Percentiles rank a stretch among this genome's conserved stretches.
These are phyloP conservation scores for Bryoglossum gracile DNA, from an alignment of 495 filamentous ascomycete genomes.

Conservation along the genomic window DNA sequence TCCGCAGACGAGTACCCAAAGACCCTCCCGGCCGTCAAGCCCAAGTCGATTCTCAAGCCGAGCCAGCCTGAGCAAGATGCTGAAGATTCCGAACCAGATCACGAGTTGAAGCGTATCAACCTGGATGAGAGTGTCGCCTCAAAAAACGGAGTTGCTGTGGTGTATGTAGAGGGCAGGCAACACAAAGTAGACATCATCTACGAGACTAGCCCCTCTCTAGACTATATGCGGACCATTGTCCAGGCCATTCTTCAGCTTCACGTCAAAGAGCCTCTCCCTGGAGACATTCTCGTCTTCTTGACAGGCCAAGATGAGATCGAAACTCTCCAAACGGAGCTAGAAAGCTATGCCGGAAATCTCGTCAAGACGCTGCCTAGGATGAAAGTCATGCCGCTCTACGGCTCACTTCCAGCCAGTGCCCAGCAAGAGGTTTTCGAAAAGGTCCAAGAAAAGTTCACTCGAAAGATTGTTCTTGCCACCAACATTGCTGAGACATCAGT, in stretches of 20 bases:
- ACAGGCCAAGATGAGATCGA: slow-evolving; percentile 94
- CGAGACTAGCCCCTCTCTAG: slow-evolving; percentile 65
- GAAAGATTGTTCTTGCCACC: slow-evolving; percentile 87
- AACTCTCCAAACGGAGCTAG: slow-evolving; percentile 66
- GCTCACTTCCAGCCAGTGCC: slow-evolving; percentile 52
- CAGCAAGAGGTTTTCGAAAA: slow-evolving; percentile 83
- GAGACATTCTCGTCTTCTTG: slow-evolving; percentile 89
- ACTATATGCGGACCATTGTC: slow-evolving; percentile 76
- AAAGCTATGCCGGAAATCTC: slow-evolving; percentile 67
- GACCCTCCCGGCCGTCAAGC: neutral
- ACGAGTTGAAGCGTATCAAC: neutral
- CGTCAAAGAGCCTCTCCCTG: slow-evolving; percentile 76
- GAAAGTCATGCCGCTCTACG: slow-evolving; percentile 40
- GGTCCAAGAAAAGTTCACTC: slow-evolving; percentile 58
- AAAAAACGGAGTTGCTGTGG: slow-evolving; percentile 37
- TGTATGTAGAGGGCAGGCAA: slow-evolving; percentile 81
- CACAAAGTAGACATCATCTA: slow-evolving; percentile 78
- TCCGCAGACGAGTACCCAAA: neutral
- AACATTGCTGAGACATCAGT: slow-evolving; percentile 99
- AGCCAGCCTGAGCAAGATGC: neutral
- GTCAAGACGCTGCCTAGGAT: slow-evolving; percentile 67
- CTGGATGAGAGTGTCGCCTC: neutral
- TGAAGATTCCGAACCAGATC: neutral
- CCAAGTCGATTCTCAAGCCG: neutral
- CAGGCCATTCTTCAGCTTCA: slow-evolving; percentile 87